Evolutionary conservation across 202 grass and related monocot species (phyloP), one percentile per base, ranked within the genome.

Genomic region (Setaria viridis): DNA sequence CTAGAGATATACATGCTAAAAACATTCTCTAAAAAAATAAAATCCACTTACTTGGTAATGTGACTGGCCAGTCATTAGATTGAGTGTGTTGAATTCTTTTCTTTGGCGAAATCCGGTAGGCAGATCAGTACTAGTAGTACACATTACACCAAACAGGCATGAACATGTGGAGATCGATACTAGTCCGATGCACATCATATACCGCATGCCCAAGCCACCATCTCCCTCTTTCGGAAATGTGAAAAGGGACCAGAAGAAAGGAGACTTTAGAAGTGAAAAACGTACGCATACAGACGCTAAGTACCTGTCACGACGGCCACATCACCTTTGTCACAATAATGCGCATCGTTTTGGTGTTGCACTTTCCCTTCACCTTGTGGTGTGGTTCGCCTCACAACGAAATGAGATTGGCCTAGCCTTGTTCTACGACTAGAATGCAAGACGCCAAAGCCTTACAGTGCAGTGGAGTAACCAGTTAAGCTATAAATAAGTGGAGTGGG

Each of bases 151-250:
- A 37, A 37, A 41, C 39, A 41, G 43, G 8, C 43, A 7, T 46
- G 9, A 46, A 46, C 8, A 2, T 46, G 43, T 20, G 54, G 54
- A 19, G 54, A 20, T 57, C n/a, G 0, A 5, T 58, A 20, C n/a
- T 59, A 20, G 8, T 41, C 39, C 39, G 16, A 55, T 55, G 51
- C 15, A 16, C 39, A 17, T 54, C 51, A 37, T 37, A 37, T 37
- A 37, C 39, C 39, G 39, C 39, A 41, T 41, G 39, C 39, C 5
- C 39, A 41, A 55, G 51, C 51, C 51, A 16, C 9, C 58, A 29
- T 21, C 55, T n/a, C n/a, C n/a, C 9, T 11, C 41, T 78, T 78
- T 37, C 20, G 39, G 50, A 32, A 50, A 74, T 83, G 80, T 63
- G 80, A 73, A 83, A 83, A 62, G 69, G 30, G 5, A 5, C 42